A percentile compares a stretch with the other conserved stretches of the same genome.
phyloP scores from a whole-genome alignment of 1,139 yeast genomes.

The Geotrichum macrosporum region DNA sequence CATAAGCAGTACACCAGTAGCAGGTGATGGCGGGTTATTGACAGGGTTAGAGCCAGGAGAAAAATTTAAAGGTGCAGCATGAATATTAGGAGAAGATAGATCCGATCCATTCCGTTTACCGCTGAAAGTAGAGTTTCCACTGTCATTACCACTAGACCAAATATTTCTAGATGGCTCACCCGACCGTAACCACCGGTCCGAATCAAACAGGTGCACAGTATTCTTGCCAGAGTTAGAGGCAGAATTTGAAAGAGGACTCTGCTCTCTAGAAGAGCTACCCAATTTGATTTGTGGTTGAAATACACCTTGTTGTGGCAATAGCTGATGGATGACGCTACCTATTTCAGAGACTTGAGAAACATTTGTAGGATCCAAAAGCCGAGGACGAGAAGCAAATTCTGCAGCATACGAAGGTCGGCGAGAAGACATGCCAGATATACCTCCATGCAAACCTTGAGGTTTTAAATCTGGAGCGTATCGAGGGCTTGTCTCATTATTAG shows the following conservation, averaged over 20 bases:
- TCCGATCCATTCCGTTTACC: not conserved
- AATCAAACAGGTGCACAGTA: conserved; percentile 6
- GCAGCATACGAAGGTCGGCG: conserved; percentile 37
- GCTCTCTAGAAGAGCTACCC: not conserved
- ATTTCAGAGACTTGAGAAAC: conserved; percentile 1
- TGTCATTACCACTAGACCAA: conserved; percentile 8
- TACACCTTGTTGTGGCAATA: conserved; percentile 2
- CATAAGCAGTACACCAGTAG: conserved; percentile 3
- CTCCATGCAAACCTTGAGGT: conserved; percentile 25
- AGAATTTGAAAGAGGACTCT: not conserved
- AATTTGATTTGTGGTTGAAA: not conserved
- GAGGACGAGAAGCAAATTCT: conserved; percentile 35
- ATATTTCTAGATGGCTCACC: conserved; percentile 13
- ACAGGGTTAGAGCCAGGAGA: conserved; percentile 7
- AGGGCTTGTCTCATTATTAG: conserved; percentile 6
- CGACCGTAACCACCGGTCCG: conserved; percentile 14
- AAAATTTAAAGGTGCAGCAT: conserved; percentile 1
- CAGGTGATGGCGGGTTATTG: conserved; percentile 7
- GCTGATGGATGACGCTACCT: conserved; percentile 8
- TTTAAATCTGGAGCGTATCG: conserved; percentile 16
- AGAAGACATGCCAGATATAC: conserved; percentile 31
- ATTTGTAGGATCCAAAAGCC: conserved; percentile 21
- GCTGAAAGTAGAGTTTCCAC: not conserved
- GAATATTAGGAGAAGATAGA: not conserved
- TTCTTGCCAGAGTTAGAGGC: conserved; percentile 1